Conservation (phyloP, 768 basidiomycete genomes). For the Lactarius evosmus region DNA sequence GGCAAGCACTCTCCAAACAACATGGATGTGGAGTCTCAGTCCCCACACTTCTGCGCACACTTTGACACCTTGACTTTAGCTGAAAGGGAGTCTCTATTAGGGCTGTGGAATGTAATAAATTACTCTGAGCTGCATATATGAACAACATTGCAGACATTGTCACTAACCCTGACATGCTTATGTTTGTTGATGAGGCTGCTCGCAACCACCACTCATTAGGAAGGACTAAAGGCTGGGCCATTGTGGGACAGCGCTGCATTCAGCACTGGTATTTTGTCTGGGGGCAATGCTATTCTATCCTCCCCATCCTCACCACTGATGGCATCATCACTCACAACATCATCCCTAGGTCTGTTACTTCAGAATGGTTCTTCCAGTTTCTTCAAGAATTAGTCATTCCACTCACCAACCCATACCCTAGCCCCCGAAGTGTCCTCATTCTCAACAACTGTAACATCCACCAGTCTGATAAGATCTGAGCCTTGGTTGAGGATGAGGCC, state of each 20-base stretch:
- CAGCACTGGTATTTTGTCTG: constrained; percentile 16
- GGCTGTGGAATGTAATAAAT: constrained; percentile 35
- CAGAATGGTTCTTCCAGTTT: constrained; percentile 35
- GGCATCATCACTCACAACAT: constrained; percentile 25
- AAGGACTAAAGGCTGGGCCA: constrained; percentile 16
- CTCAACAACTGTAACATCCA: constrained; percentile 44
- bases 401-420: constrained; percentile 37
- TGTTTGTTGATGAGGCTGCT: constrained; percentile 22
- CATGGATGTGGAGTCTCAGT: constrained; percentile 33
- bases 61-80: constrained; percentile 29
- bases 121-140: constrained; percentile 28
- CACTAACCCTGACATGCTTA: constrained; percentile 24
- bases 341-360: constrained; percentile 36
- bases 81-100: constrained; percentile 32
- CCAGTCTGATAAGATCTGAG: constrained; percentile 39
- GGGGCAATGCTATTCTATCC: constrained; percentile 25
- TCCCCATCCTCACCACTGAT: constrained; percentile 24
- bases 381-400: constrained; percentile 31
- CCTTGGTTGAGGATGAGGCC: constrained; percentile 32
- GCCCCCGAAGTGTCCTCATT: constrained; percentile 37
- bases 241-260: constrained; percentile 23
- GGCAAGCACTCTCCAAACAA: constrained; percentile 29
- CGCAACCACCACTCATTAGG: not conserved
- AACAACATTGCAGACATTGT: constrained; percentile 20
- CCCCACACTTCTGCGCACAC: constrained; percentile 33